phyloP scores from a whole-genome alignment of 768 basidiomycete genomes.

The Tricholoma saponaceum region DNA sequence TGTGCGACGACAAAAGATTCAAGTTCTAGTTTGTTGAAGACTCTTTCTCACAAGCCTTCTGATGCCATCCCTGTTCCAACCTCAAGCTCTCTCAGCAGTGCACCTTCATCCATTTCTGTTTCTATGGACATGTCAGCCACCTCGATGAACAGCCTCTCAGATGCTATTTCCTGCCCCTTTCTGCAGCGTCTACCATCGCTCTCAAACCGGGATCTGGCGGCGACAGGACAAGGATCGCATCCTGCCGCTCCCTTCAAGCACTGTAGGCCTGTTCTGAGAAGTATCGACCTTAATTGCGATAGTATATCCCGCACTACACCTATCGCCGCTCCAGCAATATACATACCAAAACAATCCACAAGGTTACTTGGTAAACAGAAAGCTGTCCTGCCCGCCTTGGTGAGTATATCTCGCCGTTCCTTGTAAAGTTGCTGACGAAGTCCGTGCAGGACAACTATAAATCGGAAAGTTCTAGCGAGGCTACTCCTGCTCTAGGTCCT shows the following conservation, averaged over 20 bases:
- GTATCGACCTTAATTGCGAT: constrained; percentile 11
- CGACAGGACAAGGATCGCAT: not conserved
- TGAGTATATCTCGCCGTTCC: not conserved
- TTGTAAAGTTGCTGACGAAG: not conserved
- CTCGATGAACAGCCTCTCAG: not conserved
- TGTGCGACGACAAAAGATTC: not conserved
- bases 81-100: not conserved
- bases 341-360: constrained; percentile 10
- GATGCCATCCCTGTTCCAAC: not conserved
- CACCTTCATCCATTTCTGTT: not conserved
- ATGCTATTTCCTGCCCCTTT: not conserved
- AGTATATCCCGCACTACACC: not conserved
- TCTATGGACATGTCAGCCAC: not conserved
- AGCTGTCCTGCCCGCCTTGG: constrained; percentile 12
- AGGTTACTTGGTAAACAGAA: constrained; percentile 19
- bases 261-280: constrained; percentile 6
- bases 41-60: not conserved
- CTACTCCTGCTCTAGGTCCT: constrained; percentile 12
- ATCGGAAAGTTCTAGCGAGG: not conserved
- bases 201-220: constrained; percentile 4
- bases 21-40: not conserved
- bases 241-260: constrained; percentile 4
- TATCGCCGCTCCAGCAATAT: not conserved
- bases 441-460: not conserved
- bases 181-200: not conserved